These are phyloP conservation scores for Angomonas ambiguus DNA, from an alignment of 208 protist species.

Conservation along the genomic window DNA sequence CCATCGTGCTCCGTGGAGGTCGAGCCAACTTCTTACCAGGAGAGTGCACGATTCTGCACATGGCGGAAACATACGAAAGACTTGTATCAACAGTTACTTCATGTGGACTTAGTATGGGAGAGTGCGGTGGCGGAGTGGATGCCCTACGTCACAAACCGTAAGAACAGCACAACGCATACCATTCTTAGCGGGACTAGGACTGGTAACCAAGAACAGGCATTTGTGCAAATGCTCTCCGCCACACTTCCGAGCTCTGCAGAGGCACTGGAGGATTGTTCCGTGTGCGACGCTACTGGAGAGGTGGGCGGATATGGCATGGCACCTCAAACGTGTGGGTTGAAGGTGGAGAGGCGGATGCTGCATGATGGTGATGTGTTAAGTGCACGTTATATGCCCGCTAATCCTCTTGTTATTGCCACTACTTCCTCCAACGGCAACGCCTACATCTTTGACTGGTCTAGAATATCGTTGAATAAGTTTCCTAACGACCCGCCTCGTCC, in stretches of 20 bases:
- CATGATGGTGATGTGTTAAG: slow-evolving; percentile 85
- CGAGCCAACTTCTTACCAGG: slow-evolving; percentile 46
- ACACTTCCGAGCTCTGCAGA: slow-evolving; percentile 49
- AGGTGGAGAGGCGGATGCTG: slow-evolving; percentile 73
- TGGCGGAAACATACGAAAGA: slow-evolving; percentile 87
- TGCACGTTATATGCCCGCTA: slow-evolving; percentile 81
- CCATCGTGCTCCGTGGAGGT: background rate
- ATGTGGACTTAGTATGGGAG: slow-evolving; percentile 88
- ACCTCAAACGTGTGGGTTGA: slow-evolving; percentile 48
- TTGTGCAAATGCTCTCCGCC: slow-evolving; percentile 72
- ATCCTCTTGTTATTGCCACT: slow-evolving; percentile 79
- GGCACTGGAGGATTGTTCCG: slow-evolving; percentile 41
- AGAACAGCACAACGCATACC: slow-evolving; percentile 58
- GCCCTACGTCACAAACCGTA: slow-evolving; percentile 70
- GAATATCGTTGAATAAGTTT: slow-evolving; percentile 76
- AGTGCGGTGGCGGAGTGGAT: slow-evolving; percentile 71
- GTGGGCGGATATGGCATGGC: slow-evolving; percentile 89
- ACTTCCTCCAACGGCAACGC: slow-evolving; percentile 69
- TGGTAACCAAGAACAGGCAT: slow-evolving; percentile 78
- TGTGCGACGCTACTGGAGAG: slow-evolving; percentile 84
- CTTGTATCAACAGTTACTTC: slow-evolving; percentile 83
- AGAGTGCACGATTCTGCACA: slow-evolving; percentile 65
- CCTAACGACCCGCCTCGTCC: slow-evolving; percentile 87
- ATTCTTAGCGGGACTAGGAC: slow-evolving; percentile 76
- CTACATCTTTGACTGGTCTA: slow-evolving; percentile 90